These are phyloP conservation scores for Macrolepiota albuminosa DNA, from an alignment of 768 basidiomycete species.

Conservation along the genomic window DNA sequence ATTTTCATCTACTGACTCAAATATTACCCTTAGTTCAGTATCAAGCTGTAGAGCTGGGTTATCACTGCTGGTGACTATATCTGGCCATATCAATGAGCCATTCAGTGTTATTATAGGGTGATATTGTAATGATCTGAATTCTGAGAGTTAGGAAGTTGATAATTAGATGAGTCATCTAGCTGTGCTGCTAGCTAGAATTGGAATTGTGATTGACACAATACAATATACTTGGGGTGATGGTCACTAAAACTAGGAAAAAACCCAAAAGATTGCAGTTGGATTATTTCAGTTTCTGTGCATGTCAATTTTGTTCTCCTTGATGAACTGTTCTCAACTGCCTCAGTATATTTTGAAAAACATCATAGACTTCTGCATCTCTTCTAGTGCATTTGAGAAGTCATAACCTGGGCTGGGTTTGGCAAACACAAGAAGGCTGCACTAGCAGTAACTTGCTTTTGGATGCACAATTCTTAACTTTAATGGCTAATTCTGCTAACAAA, in stretches of 20 bases:
- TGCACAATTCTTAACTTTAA: slow-evolving; percentile 59
- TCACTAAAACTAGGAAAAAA: slow-evolving; percentile 21
- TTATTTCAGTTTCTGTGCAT: slow-evolving; percentile 29
- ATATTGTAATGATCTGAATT: slow-evolving; percentile 41
- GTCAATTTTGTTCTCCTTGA: slow-evolving; percentile 24
- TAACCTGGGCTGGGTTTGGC: slow-evolving; percentile 43
- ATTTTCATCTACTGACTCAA: too few relatives aligned
- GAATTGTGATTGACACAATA: neutral
- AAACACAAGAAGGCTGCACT: slow-evolving; percentile 44
- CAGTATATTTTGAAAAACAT: slow-evolving; percentile 2
- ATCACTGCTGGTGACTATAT: slow-evolving; percentile 24
- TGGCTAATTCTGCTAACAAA: slow-evolving; percentile 27
- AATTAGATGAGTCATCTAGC: slow-evolving; percentile 19
- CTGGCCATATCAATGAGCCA: slow-evolving; percentile 43
- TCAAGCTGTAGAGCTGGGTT: slow-evolving; percentile 34
- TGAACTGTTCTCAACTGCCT: neutral
- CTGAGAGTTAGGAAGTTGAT: slow-evolving; percentile 35
- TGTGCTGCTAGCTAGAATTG: slow-evolving; percentile 16
- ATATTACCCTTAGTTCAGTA: slow-evolving; percentile 13
- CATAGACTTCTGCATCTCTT: slow-evolving; percentile 23
- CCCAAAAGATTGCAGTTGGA: slow-evolving; percentile 16
- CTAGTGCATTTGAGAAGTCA: slow-evolving; percentile 24
- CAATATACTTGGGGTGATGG: slow-evolving; percentile 1
- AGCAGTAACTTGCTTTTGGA: slow-evolving; percentile 65
- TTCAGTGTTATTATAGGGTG: slow-evolving; percentile 54